Percentiles rank a stretch among this genome's conserved stretches.
phyloP scores from a whole-genome alignment of 371 early-diverging fungal genomes.

The Lichtheimia ornata region DNA sequence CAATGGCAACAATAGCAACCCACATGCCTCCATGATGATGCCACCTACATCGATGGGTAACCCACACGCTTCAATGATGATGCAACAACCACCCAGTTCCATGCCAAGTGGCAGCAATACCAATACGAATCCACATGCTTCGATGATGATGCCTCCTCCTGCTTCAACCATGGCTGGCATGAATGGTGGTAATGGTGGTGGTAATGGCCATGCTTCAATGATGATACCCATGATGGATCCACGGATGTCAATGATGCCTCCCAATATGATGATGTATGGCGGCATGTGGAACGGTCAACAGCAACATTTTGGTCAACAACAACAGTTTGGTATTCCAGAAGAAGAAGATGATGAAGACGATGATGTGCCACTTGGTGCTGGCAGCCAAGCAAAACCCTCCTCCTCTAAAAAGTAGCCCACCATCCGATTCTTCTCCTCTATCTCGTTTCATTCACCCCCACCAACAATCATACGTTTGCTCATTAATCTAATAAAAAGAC shows the following conservation, averaged over 20 bases:
- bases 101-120: conserved; percentile 6
- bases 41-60: conserved; percentile 3
- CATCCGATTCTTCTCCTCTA: no score
- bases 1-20: conserved; percentile 9
- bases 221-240: conserved; percentile 38
- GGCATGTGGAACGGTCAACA: conserved; percentile 19
- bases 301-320: not conserved
- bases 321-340: conserved; percentile 2
- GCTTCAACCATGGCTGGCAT: conserved; percentile 40
- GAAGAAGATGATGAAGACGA: conserved; percentile 41
- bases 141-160: conserved; percentile 25
- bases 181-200: conserved; percentile 19
- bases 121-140: conserved; percentile 8
- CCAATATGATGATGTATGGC: conserved; percentile 21
- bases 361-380: conserved; percentile 26
- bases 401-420: not conserved
- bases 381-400: conserved; percentile 7
- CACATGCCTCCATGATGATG: conserved; percentile 23
- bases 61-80: conserved; percentile 21
- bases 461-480: no score
- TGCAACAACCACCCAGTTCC: conserved; percentile 11
- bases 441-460: no score
- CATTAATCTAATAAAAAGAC: no score
- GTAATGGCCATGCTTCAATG: conserved; percentile 17
- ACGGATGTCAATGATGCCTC: conserved; percentile 21